Conservation (phyloP, 2,329 filamentous ascomycete genomes). For the Hypomyces rosellus region DNA sequence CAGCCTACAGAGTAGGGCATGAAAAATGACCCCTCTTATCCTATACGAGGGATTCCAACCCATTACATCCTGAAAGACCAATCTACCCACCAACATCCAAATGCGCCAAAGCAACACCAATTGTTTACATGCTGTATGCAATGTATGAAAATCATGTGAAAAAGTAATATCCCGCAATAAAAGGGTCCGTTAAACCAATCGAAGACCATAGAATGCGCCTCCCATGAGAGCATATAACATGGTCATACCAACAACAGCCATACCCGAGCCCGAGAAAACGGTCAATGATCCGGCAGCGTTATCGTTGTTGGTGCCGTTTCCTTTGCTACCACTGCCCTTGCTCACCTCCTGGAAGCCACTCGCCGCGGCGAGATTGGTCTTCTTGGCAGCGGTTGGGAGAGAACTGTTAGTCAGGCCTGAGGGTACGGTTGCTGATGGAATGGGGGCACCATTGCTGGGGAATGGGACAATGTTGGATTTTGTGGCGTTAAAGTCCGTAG, state of each 20-base stretch:
- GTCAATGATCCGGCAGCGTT: slow-evolving; percentile 13
- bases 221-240: slow-evolving; percentile 17
- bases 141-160: no score
- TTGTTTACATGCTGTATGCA: no score
- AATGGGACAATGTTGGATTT: slow-evolving; percentile 45
- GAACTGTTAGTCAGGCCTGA: slow-evolving; percentile 31
- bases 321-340: no score
- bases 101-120: neutral
- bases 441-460: slow-evolving; percentile 40
- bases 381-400: slow-evolving; percentile 13
- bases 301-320: slow-evolving; percentile 1
- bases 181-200: no score
- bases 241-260: slow-evolving; percentile 15
- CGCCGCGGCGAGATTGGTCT: slow-evolving; percentile 22
- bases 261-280: slow-evolving; percentile 11
- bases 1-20: neutral
- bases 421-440: slow-evolving; percentile 43
- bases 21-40: neutral
- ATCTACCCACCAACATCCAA: neutral
- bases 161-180: no score
- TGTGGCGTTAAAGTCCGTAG: slow-evolving; percentile 50
- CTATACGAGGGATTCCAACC: neutral
- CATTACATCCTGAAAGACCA: neutral
- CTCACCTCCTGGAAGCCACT: slow-evolving; percentile 23
- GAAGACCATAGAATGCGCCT: slow-evolving; percentile 8